These are phyloP conservation scores for Murraya koenigii DNA, from an alignment of 345 rosid species.

Conservation along the genomic window DNA sequence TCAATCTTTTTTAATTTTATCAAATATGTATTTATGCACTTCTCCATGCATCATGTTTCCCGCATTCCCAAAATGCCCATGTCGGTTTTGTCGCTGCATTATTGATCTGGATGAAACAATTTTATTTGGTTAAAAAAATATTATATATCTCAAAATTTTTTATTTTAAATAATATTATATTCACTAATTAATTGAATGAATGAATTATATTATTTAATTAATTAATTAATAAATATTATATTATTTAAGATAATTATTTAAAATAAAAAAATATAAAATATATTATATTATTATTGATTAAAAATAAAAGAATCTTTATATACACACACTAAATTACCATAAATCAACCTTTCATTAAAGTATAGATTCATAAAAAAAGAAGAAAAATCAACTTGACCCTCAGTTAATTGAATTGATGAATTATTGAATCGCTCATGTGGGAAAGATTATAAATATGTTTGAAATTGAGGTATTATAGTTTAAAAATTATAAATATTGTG, in stretches of 20 bases:
- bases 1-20: background rate
- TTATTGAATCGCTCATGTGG: background rate
- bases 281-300: no score
- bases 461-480: no score
- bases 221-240: no score
- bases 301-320: background rate
- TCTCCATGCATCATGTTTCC: constrained; percentile 22
- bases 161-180: no score
- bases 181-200: no score
- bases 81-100: constrained; percentile 1
- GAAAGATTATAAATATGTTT: background rate
- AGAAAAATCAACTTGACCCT: background rate
- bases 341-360: background rate
- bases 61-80: constrained; percentile 33
- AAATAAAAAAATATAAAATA: no score
- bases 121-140: background rate
- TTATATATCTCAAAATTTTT: no score
- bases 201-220: no score
- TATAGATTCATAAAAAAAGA: background rate
- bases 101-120: background rate
- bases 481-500: no score
- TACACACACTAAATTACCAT: background rate
- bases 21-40: constrained; percentile 3
- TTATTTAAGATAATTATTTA: no score
- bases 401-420: background rate